phyloP scores from a whole-genome alignment of 2,329 filamentous ascomycete genomes.

The Exophiala bonariae region DNA sequence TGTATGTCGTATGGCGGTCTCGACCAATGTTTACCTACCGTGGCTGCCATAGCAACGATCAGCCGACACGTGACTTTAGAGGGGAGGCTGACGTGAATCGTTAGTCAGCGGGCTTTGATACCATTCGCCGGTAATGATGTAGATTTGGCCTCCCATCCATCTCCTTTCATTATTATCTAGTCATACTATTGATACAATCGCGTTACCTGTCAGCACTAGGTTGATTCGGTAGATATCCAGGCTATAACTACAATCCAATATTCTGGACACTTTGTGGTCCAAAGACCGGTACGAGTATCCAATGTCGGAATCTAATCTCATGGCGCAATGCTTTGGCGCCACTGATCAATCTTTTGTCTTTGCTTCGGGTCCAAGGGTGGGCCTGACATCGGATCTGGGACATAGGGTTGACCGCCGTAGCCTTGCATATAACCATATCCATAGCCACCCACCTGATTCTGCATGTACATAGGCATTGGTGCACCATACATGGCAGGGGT shows the following conservation, averaged over 20 bases:
- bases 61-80: neutral
- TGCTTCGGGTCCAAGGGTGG: conserved; percentile 50
- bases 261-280: no score
- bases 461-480: conserved; percentile 24
- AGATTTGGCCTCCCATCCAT: no score
- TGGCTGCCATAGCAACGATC: conserved; percentile 11
- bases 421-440: conserved; percentile 17
- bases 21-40: conserved; percentile 2
- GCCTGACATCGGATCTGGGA: conserved; percentile 31
- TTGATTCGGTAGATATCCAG: no score
- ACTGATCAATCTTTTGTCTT: conserved; percentile 59
- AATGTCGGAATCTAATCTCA: conserved; percentile 1
- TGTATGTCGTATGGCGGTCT: neutral
- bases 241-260: neutral
- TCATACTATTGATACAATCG: conserved; percentile 13
- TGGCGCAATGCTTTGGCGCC: conserved; percentile 43
- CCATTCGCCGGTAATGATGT: no score
- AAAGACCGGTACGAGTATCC: no score
- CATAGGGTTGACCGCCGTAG: conserved; percentile 16
- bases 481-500: conserved; percentile 10
- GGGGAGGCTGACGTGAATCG: no score
- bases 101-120: no score
- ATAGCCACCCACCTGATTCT: conserved; percentile 12
- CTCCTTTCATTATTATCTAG: neutral
- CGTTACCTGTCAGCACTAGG: no score